Base-by-base conservation (phyloP, 2,329 filamentous ascomycete species). In the Sclerotinia borealis region DNA sequence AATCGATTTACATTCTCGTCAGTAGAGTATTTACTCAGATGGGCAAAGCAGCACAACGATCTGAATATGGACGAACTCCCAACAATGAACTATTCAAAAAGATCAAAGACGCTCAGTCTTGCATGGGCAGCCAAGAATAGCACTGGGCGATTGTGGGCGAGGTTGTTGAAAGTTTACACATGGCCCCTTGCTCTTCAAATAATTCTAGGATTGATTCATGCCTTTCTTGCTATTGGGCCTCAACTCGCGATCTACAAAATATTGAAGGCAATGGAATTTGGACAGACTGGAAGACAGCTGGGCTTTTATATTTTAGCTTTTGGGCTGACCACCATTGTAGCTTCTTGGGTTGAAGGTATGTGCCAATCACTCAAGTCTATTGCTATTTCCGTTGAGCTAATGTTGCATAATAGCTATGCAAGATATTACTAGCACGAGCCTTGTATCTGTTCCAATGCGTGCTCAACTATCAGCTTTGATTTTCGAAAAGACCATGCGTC, bases 401-500 rank as follows among this genome's bases (percentile, higher is more conserved):
- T 19, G 84, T 84, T 58, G 85, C 91, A 63, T 80, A 89, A 0
- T 89, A 91, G 70, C 83, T 85, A 74, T 82, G 85, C 51, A 58
- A 13, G 60, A 65, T 45, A 83, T 91, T 68, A 78, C 88, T 59
- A 81, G 83, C 58, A 69, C 65, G 64, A 64, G 63, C 29, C 64
- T 69, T 13, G 52, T 71, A 7, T 66, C 67, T 15, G 59, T 69
- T 34, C 87, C 88, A 0, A 77, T 92, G 19, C 84, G 88, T 58
- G 82, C 85, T 25, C 86, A 91, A 68, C 77, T 93, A 4, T 85
- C 87, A 2, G 83, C 88, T 0, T 79, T 92, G 19, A 82, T 93
- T 17, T 93, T 92, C 69, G 83, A 86, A 65, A 93, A 93, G 74
- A 84, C 88, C 0, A 85, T 92, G 79, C 82, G 86, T 41, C 82